Percentiles rank a stretch among this genome's conserved stretches.
phyloP scores from a whole-genome alignment of 805 yeast genomes.

The Wickerhamomyces mucosus region DNA sequence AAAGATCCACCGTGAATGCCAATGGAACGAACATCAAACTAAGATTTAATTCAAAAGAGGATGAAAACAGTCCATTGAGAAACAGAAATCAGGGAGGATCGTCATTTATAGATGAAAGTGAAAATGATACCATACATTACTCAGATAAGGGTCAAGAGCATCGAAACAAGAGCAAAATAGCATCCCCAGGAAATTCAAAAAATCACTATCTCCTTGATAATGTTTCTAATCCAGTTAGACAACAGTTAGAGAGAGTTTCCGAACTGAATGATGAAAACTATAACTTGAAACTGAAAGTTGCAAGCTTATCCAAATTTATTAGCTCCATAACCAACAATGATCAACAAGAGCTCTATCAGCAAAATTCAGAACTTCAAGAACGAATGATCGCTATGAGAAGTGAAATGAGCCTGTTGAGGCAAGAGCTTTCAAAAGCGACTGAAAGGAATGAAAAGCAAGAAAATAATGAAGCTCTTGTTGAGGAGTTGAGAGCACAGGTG shows the following conservation, averaged over 20 bases:
- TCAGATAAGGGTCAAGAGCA: constrained; percentile 5
- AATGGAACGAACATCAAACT: too few species aligned
- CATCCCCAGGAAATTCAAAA: constrained; percentile 12
- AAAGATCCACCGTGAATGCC: too few species aligned
- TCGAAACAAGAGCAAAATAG: constrained; percentile 3
- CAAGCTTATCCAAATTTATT: constrained; percentile 29
- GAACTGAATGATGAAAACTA: constrained; percentile 33
- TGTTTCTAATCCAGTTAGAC: constrained; percentile 23
- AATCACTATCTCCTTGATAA: constrained; percentile 13
- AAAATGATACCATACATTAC: constrained; percentile 14
- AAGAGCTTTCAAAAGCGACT: constrained; percentile 9
- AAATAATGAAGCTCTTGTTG: neutral
- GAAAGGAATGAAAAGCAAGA: too few species aligned
- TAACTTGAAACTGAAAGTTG: constrained; percentile 33
- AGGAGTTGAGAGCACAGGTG: neutral
- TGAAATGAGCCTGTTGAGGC: constrained; percentile 16
- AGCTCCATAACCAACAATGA: constrained; percentile 30
- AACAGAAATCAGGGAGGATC: constrained; percentile 19
- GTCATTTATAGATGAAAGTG: constrained; percentile 17
- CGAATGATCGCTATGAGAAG: constrained; percentile 15
- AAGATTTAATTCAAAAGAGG: too few species aligned
- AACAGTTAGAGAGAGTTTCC: constrained; percentile 21
- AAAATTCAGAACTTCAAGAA: constrained; percentile 26
- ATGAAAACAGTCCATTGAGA: constrained; percentile 11
- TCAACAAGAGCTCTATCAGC: constrained; percentile 26